Evolutionary conservation across 2,329 filamentous ascomycete genomes (phyloP), one percentile per base, ranked within the genome.

Genomic region (Calonectria honghensis): DNA sequence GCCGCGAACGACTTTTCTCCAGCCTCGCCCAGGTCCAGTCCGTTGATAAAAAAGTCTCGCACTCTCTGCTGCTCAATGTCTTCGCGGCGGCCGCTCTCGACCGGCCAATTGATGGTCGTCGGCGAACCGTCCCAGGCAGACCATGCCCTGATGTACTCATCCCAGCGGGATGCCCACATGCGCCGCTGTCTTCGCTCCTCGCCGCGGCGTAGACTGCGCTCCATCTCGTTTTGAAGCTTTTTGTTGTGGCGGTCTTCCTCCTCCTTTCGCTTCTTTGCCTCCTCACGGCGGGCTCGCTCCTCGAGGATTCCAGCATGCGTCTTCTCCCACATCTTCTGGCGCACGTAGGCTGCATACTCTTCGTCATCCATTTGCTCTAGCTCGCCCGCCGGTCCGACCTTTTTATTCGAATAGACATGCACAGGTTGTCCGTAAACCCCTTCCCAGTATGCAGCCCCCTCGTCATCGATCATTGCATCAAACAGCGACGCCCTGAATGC

Each of bases 381-480:
- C 81, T 92, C 84, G 76, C 90, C 90, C 81, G 77, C 85, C 79
- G 86, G 85, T 73, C 86, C 87, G 11, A 85, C 82, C 7, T 81
- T 77, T 65, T 87, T 85, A 32, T 90, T 88, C 0, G 91, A 83
- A 83, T 97, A 98, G 9, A 92, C 91, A 85, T 98, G 96, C 65
- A 98, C 94, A 0, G 97, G 96, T 83, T 98, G 96, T 1, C 96
- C 96, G 85, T 98, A 99, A n/a, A 99, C 95, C 20, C 92, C 92
- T 84, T 98, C 94, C 97, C 97, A 99, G 87, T 97, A 99, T 10
- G 93, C 91, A 2, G 97, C 97, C 61, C 96, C 97, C 86, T 99
- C 97, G 82, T 98, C 96, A 85, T 99, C 97, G 48, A 96, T 96
- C 85, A 99, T 93, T 39, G 97, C 97, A 84, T 99, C 97, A 86